A percentile compares a stretch with the other conserved stretches of the same genome.
Evolutionary conservation across 139 green algal genomes (phyloP).

Genomic region (Marvania coccoides): DNA sequence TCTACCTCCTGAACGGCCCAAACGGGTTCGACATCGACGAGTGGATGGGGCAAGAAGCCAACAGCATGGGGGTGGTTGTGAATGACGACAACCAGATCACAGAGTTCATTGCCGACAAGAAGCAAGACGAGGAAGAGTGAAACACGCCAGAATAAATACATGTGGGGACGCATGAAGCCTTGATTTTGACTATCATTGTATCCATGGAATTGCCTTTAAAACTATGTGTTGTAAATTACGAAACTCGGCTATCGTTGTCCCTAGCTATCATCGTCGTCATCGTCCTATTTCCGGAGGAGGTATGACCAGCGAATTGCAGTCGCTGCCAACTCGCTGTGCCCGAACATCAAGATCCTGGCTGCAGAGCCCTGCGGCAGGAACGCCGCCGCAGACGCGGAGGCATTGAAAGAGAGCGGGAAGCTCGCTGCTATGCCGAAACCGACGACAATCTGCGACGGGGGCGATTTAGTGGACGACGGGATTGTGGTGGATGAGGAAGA

Average conservation of each 20-base stretch:
- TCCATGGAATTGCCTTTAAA: too few relatives aligned
- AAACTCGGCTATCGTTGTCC: not conserved
- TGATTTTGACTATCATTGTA: too few relatives aligned
- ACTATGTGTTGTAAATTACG: not conserved
- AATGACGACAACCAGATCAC: too few relatives aligned
- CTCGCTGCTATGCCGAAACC: conserved; percentile 38
- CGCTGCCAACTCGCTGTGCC: conserved; percentile 62
- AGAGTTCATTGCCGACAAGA: too few relatives aligned
- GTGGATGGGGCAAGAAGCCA: too few relatives aligned
- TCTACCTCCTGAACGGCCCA: too few relatives aligned
- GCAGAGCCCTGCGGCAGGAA: conserved; percentile 55
- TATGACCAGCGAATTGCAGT: conserved; percentile 68
- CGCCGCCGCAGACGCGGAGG: conserved; percentile 37
- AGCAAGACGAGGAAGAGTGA: too few relatives aligned
- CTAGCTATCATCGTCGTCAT: conserved; percentile 71
- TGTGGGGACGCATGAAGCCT: too few relatives aligned
- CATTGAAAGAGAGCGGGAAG: conserved; percentile 41
- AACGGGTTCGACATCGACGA: too few relatives aligned
- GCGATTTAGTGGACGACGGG: conserved; percentile 67
- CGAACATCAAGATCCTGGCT: conserved; percentile 37
- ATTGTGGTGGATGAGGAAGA: conserved; percentile 57
- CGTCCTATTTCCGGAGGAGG: conserved; percentile 73
- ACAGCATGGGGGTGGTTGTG: too few relatives aligned
- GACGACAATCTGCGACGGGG: conserved; percentile 72
- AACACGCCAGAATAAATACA: too few relatives aligned